A percentile compares a stretch with the other conserved stretches of the same genome.
phyloP scores from a whole-genome alignment of 768 basidiomycete species.

The Boletus sp. region DNA sequence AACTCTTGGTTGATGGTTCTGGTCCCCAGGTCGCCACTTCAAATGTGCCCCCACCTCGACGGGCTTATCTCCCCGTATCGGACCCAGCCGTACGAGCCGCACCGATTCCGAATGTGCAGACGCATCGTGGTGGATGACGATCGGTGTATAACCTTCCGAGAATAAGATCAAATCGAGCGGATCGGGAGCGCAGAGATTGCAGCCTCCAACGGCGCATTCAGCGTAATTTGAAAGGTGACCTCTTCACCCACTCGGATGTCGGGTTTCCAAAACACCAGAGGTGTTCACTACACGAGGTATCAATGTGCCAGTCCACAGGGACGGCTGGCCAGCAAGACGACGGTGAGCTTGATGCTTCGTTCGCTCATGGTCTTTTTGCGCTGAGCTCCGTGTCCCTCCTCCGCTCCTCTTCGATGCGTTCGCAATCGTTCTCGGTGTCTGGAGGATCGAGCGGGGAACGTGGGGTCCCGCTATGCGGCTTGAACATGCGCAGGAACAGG shows the following conservation, averaged over 20 bases:
- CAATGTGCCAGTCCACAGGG: constrained; percentile 3
- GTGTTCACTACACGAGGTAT: constrained; percentile 52
- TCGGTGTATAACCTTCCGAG: constrained; percentile 44
- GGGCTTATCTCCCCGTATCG: constrained; percentile 49
- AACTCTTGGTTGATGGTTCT: not conserved
- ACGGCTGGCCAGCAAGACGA: too few relatives aligned
- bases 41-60: too few relatives aligned
- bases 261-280: constrained; percentile 68
- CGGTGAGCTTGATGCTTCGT: too few relatives aligned
- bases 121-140: constrained; percentile 49
- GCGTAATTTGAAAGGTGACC: constrained; percentile 71
- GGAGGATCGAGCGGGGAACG: constrained; percentile 55
- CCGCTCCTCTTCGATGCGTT: constrained; percentile 67
- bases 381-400: constrained; percentile 71
- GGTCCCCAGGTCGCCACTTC: too few relatives aligned
- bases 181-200: constrained; percentile 61
- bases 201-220: constrained; percentile 51
- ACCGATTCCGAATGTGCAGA: constrained; percentile 14
- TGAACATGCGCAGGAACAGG: constrained; percentile 85
- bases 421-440: constrained; percentile 53
- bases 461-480: constrained; percentile 47
- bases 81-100: constrained; percentile 40
- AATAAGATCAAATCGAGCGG: constrained; percentile 54
- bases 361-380: too few relatives aligned
- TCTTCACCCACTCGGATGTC: constrained; percentile 58